phyloP scores from a whole-genome alignment of 495 filamentous ascomycete species.

The Lepidopterella palustris region DNA sequence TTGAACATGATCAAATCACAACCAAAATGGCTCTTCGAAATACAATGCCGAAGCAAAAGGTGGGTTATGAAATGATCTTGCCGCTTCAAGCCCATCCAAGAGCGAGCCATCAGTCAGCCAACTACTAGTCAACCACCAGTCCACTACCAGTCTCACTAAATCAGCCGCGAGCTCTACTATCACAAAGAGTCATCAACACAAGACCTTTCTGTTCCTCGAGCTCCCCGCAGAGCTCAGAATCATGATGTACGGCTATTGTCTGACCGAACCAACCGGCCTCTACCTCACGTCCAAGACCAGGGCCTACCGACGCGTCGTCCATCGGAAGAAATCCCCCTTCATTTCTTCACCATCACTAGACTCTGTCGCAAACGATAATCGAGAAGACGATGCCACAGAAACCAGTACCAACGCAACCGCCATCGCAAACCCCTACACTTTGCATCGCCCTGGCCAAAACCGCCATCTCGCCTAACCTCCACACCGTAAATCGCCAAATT shows the following conservation, averaged over 20 bases:
- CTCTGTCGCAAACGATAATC: neutral
- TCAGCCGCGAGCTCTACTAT: neutral
- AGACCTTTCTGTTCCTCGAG: constrained; percentile 28
- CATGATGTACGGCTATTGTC: constrained; percentile 28
- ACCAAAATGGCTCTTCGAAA: too few species aligned
- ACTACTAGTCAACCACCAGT: neutral
- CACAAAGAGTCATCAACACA: constrained; percentile 4
- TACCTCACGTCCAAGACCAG: constrained; percentile 20
- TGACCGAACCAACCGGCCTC: constrained; percentile 21
- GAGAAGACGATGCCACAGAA: neutral
- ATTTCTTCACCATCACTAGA: neutral
- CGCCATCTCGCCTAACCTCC: constrained; percentile 23
- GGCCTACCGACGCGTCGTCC: constrained; percentile 27
- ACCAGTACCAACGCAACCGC: neutral
- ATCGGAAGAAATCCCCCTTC: neutral
- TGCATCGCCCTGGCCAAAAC: neutral
- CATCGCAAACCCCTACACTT: neutral
- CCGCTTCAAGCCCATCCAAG: neutral
- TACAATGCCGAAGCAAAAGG: neutral
- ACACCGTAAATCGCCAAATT: constrained; percentile 31
- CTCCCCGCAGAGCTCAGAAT: constrained; percentile 33
- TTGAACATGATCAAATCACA: too few species aligned
- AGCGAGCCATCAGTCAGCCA: neutral
- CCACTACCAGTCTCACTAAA: neutral
- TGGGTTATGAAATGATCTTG: neutral